Conservation (phyloP, 2,329 filamentous ascomycete species). For the Penicillium aurantiogriseum region DNA sequence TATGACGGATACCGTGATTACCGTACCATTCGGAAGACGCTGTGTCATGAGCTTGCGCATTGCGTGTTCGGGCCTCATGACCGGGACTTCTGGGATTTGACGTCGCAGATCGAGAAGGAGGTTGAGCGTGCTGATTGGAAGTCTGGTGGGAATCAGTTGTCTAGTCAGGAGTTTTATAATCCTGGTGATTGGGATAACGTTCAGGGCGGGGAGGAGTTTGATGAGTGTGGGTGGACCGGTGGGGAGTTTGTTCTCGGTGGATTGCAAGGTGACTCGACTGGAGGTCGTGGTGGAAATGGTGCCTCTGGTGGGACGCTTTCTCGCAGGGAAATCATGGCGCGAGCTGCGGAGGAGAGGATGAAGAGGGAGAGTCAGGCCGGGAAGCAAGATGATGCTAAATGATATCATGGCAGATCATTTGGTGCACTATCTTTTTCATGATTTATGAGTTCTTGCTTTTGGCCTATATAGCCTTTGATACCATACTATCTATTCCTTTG, state of each 20-base stretch:
- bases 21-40: constrained; percentile 80
- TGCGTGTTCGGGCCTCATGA: constrained; percentile 87
- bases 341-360: constrained; percentile 67
- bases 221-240: constrained; percentile 74
- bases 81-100: constrained; percentile 83
- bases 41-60: constrained; percentile 94
- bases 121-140: constrained; percentile 79
- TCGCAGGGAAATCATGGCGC: constrained; percentile 71
- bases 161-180: constrained; percentile 58
- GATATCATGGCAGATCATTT: constrained; percentile 3
- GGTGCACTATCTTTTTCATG: constrained; percentile 2
- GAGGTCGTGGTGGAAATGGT: constrained; percentile 28
- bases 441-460: constrained; percentile 2
- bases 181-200: constrained; percentile 54
- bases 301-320: constrained; percentile 46
- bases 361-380: constrained; percentile 50
- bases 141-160: constrained; percentile 64
- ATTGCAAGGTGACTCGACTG: constrained; percentile 45
- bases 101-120: constrained; percentile 81
- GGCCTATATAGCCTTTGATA: neutral
- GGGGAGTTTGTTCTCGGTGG: constrained; percentile 73
- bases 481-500: neutral
- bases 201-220: constrained; percentile 54
- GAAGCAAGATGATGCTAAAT: constrained; percentile 26
- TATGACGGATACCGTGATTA: constrained; percentile 95